These are phyloP conservation scores for Aspergillus sclerotialis DNA, from an alignment of 2,329 filamentous ascomycete species.

Conservation along the genomic window DNA sequence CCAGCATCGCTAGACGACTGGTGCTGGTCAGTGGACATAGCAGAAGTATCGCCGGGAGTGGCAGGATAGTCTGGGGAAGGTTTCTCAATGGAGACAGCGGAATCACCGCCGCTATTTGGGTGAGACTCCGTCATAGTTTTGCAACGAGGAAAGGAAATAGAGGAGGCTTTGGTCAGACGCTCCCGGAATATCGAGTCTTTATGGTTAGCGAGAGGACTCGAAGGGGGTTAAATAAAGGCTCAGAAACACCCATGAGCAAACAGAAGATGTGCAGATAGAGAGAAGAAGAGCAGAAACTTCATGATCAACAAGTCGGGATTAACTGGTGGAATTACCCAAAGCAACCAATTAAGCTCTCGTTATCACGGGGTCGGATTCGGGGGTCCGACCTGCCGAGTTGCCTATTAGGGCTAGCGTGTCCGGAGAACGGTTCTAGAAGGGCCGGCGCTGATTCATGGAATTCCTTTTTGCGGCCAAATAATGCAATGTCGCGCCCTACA, in stretches of 20 bases:
- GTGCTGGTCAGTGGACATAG: conserved; percentile 4
- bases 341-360: not conserved
- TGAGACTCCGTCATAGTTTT: conserved; percentile 4
- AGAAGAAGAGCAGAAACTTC: conserved; percentile 1
- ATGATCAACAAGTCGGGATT: no score
- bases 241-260: no score
- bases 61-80: not conserved
- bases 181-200: not conserved
- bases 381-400: not conserved
- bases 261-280: conserved; percentile 2
- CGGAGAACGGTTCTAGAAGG: no score
- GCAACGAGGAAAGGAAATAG: no score
- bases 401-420: not conserved
- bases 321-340: no score
- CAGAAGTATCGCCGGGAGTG: conserved; percentile 1
- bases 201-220: not conserved
- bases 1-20: not conserved
- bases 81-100: conserved; percentile 3
- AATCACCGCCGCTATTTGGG: conserved; percentile 11
- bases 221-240: not conserved
- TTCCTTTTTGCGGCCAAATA: not conserved
- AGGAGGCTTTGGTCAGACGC: no score
- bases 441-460: no score
- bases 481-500: not conserved
- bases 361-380: not conserved